Conservation (phyloP, 345 rosid genomes). For the Salix arbutifolia region DNA sequence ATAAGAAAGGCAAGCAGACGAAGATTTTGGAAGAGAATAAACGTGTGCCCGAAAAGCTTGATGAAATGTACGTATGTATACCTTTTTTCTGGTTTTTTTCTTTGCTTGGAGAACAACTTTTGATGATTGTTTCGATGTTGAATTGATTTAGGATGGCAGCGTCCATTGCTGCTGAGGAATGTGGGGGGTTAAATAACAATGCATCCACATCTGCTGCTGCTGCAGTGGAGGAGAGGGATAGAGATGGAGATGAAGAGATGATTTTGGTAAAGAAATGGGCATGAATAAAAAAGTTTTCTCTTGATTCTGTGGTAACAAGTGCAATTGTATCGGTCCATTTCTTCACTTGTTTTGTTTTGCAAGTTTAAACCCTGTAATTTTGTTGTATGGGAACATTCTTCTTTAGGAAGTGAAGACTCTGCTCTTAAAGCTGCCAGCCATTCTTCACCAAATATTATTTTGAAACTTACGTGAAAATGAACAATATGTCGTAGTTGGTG, state of each 20-base stretch:
- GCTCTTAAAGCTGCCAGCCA: not conserved
- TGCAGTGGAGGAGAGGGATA: conserved; percentile 34
- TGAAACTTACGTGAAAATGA: not conserved
- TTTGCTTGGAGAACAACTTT: conserved; percentile 3
- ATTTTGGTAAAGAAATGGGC: conserved; percentile 12
- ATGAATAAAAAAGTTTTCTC: not conserved
- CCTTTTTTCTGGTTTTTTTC: conserved; percentile 1
- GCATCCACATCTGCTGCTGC: conserved; percentile 43
- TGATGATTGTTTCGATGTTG: too few relatives aligned
- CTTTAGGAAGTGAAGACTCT: not conserved
- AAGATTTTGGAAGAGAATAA: conserved; percentile 41
- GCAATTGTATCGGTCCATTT: not conserved
- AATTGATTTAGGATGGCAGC: conserved; percentile 86
- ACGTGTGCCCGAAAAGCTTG: conserved; percentile 43
- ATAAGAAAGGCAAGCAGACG: conserved; percentile 31
- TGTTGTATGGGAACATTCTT: not conserved
- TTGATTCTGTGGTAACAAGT: not conserved
- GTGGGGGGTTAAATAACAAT: conserved; percentile 16
- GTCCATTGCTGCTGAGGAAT: conserved; percentile 64
- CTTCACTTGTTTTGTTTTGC: not conserved
- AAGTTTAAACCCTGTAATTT: not conserved
- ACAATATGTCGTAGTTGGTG: not conserved
- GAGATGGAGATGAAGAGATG: conserved; percentile 56
- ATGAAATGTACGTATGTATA: conserved; percentile 54
- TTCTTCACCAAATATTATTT: not conserved